Evolutionary conservation across 2,329 filamentous ascomycete genomes (phyloP).

Genomic region (Apiospora pterosperma): DNA sequence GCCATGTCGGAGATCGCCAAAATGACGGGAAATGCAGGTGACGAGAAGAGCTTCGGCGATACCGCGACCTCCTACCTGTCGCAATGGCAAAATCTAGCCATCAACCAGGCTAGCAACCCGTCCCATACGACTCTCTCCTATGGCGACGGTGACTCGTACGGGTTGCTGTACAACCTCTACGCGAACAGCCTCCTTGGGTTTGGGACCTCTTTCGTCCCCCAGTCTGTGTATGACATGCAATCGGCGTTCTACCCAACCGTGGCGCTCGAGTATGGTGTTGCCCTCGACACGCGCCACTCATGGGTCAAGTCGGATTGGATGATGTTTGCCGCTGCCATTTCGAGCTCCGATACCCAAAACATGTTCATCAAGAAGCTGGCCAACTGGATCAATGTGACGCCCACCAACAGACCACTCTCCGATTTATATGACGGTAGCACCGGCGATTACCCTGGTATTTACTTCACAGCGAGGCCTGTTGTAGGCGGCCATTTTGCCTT

Average conservation of each 20-base stretch:
- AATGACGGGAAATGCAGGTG: constrained; percentile 53
- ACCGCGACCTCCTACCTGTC: constrained; percentile 67
- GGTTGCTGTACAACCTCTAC: constrained; percentile 76
- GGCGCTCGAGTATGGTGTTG: constrained; percentile 73
- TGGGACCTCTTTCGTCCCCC: constrained; percentile 61
- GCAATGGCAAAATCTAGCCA: constrained; percentile 68
- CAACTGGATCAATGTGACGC: constrained; percentile 71
- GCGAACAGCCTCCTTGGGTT: constrained; percentile 75
- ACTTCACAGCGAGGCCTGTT: constrained; percentile 77
- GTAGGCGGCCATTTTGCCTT: constrained; percentile 78
- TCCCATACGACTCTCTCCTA: constrained; percentile 77
- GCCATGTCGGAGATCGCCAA: constrained; percentile 72
- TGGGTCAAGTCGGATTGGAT: constrained; percentile 90
- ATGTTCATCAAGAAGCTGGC: constrained; percentile 69
- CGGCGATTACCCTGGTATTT: constrained; percentile 62
- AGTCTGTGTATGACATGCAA: constrained; percentile 73
- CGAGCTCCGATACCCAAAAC: constrained; percentile 54
- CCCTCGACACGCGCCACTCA: constrained; percentile 75
- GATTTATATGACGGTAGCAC: constrained; percentile 73
- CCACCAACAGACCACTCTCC: constrained; percentile 67
- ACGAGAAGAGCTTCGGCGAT: constrained; percentile 56
- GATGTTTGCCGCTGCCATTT: constrained; percentile 77
- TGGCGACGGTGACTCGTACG: constrained; percentile 55
- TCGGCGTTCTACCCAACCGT: constrained; percentile 72
- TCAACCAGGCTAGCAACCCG: constrained; percentile 59